Evolutionary conservation across 805 yeast genomes (phyloP), one percentile per base, ranked within the genome.

Genomic region (Phaffomyces opuntiae): DNA sequence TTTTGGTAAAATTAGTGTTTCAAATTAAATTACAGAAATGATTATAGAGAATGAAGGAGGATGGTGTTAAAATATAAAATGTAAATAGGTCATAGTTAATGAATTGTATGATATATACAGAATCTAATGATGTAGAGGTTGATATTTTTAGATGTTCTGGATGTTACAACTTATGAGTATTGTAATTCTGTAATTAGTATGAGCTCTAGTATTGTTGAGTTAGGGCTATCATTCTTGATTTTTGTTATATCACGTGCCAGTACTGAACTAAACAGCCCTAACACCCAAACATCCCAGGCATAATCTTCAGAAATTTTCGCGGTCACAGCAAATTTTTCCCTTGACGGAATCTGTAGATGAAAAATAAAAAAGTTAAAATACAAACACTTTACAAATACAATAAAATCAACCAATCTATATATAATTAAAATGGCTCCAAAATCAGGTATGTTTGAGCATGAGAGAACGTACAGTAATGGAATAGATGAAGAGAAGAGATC

Each of bases 381-480:
- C 38, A 36, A 26, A 19, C 38, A 25, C 29, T 3, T 25, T 25
- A 34, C 31, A 29, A 33, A 31, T 38, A 19, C 9, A 39, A n/a
- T 34, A 36, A 24, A 36, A 33, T 29, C 12, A 39, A 50, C 35
- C 42, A 37, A 37, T 38, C 42, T 51, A 55, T 50, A 50, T 46
- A 52, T 48, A 49, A 48, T 49, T 49, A 49, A 67, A 61, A 71
- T 71, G 75, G 75, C 76, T 64, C 67, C 72, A 59, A 74, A 73
- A 67, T 64, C 76, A 69, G 84, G 84, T 70, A 69, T 67, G 73
- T 67, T 34, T n/a, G 17, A 39, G 7, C 24, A 31, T 27, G 26
- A 29, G 16, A 14, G 35, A 34, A 32, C 29, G 19, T 12, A 17
- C 24, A 38, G 25, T 12, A 21, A 25, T 14, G n/a, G 19, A 24